Evolutionary conservation across 306 rosid species (phyloP).

Genomic region (Castanopsis chinensis): DNA sequence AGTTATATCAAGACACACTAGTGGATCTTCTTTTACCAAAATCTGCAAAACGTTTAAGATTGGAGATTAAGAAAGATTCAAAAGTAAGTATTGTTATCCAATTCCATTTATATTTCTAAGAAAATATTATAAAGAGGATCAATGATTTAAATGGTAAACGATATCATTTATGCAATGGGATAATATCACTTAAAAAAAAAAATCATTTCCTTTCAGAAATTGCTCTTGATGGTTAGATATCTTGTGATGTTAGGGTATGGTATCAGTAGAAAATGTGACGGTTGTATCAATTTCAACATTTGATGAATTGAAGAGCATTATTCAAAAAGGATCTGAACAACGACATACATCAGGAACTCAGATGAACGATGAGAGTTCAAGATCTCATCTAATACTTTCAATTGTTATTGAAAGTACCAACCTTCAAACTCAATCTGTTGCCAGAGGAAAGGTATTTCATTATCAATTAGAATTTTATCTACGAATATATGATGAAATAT

Average conservation of each 20-base stretch:
- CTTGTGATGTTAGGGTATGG: slow-evolving; percentile 79
- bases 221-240: slow-evolving; percentile 8
- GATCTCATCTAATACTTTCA: slow-evolving; percentile 89
- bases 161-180: background rate
- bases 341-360: slow-evolving; percentile 83
- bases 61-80: slow-evolving; percentile 91
- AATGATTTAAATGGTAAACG: background rate
- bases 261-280: slow-evolving; percentile 72
- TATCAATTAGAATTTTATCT: background rate
- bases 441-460: slow-evolving; percentile 82
- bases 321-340: slow-evolving; percentile 74
- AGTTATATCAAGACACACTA: slow-evolving; percentile 91
- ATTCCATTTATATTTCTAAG: background rate
- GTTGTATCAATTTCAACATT: slow-evolving; percentile 59
- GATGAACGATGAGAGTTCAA: slow-evolving; percentile 92
- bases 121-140: background rate
- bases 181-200: no score
- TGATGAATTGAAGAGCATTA: slow-evolving; percentile 70
- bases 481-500: background rate
- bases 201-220: background rate
- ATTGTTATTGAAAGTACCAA: slow-evolving; percentile 80
- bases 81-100: slow-evolving; percentile 48
- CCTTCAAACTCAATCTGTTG: slow-evolving; percentile 87
- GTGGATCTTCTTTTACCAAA: slow-evolving; percentile 82
- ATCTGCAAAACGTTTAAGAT: slow-evolving; percentile 60